Evolutionary conservation across 768 basidiomycete species (phyloP), one percentile per base, ranked within the genome.

Genomic region (Lactarius deliciosus): DNA sequence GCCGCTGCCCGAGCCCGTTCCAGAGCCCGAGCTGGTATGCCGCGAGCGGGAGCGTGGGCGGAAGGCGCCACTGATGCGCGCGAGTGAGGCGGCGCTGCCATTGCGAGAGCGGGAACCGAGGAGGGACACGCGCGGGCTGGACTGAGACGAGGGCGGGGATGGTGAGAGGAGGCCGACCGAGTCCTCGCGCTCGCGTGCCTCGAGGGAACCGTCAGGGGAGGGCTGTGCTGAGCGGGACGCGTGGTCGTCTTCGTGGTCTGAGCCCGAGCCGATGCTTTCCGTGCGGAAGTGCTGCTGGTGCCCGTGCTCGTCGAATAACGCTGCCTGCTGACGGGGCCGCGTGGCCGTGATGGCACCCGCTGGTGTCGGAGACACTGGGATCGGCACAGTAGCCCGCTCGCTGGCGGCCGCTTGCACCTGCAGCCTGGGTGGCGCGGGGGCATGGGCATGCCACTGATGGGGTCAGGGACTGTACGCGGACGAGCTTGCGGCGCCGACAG

Each of bases 121-220:
- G 55, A 83, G 71, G 28, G 86, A 84, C 36, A 82, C 76, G 65
- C 81, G 77, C 22, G 88, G 81, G 70, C 84, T 82, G n/a, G 79
- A 76, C 38, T 77, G 73, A 7, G 76, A 75, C 5, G 81, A 79
- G 32, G 76, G 73, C 6, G 76, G 72, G 15, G 81, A 78, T 6
- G 76, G 72, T 7, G 81, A 79, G 7, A 89, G 76, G 41, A 89
- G 74, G 5, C 86, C 87, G 41, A 88, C 82, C 57, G 80, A 79
- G 71, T 89, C 87, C 50, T 86, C 85, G 41, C 81, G 80, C 73
- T 88, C 87, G n/a, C 81, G 85, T 47, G 81, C 87, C 68, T 87
- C 85, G 41, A 84, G 79, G 5, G 80, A 79, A 5, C 82, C 83
- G 80, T 65, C 81, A 81, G 8, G 82, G 79, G 7, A 75, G 72